Percentiles rank a stretch among this genome's conserved stretches.
phyloP scores from a whole-genome alignment of 2,329 filamentous ascomycete species.

The Ramularia collo-cygni region DNA sequence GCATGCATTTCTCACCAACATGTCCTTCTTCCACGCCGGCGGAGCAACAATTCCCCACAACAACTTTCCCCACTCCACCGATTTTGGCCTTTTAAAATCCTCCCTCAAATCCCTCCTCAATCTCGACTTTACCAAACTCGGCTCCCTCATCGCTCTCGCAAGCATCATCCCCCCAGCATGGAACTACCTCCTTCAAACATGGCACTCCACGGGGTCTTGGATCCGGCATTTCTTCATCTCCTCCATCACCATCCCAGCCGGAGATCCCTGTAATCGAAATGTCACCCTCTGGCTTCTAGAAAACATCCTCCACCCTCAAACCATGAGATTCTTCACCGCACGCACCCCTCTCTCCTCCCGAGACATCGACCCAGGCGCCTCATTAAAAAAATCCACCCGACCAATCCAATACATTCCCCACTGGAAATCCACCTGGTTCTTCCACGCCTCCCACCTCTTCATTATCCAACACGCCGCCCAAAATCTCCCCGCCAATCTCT shows the following conservation, averaged over 20 bases:
- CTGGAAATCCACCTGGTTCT: constrained; percentile 21
- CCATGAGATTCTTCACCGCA: constrained; percentile 19
- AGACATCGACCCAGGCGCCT: constrained; percentile 16
- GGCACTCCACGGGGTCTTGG: constrained; percentile 16
- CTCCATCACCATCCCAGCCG: constrained; percentile 18
- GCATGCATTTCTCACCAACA: too few relatives aligned
- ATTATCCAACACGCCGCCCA: constrained; percentile 14
- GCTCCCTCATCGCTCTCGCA: constrained; percentile 18
- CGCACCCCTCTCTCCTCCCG: constrained; percentile 15
- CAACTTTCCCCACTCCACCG: constrained; percentile 9
- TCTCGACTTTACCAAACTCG: constrained; percentile 21
- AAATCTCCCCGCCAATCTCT: constrained; percentile 15
- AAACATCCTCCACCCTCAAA: constrained; percentile 16
- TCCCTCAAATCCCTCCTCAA: constrained; percentile 13
- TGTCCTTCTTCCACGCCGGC: constrained; percentile 11
- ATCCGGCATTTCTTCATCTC: constrained; percentile 21
- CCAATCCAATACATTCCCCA: constrained; percentile 20
- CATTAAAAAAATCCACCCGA: constrained; percentile 18
- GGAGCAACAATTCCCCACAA: constrained; percentile 14
- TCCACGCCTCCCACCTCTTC: constrained; percentile 14
- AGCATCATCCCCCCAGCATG: constrained; percentile 19
- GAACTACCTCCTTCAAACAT: constrained; percentile 13
- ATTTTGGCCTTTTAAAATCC: constrained; percentile 13
- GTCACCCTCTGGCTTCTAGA: constrained; percentile 22
- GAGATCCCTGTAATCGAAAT: constrained; percentile 20